Percentiles rank a stretch among this genome's conserved stretches.
Conservation (phyloP, 805 yeast species). For the Cyberlindnera bimundalis region DNA sequence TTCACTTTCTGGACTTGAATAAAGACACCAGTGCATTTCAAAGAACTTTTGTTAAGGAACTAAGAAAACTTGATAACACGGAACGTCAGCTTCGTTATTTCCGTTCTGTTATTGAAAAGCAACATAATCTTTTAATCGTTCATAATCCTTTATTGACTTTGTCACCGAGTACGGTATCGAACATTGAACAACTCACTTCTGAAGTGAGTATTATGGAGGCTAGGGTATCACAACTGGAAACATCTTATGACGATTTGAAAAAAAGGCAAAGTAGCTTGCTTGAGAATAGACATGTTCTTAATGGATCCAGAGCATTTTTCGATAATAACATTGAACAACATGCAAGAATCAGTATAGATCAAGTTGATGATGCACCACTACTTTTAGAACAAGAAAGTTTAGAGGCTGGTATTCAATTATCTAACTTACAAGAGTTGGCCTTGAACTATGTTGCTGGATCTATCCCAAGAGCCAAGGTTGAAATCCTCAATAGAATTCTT, state of each 20-base stretch:
- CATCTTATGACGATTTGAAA: constrained; percentile 62
- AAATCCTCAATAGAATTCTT: constrained; percentile 71
- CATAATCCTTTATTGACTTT: constrained; percentile 29
- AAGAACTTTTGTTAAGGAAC: constrained; percentile 85
- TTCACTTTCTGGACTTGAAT: constrained; percentile 90
- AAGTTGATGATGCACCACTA: constrained; percentile 37
- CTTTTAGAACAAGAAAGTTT: constrained; percentile 34
- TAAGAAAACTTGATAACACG: constrained; percentile 78
- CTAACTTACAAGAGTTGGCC: constrained; percentile 25
- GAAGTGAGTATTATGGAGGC: constrained; percentile 68
- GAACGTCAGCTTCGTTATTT: constrained; percentile 75
- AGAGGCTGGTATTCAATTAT: constrained; percentile 33
- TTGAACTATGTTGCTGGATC: constrained; percentile 61
- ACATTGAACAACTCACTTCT: constrained; percentile 61
- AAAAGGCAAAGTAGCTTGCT: constrained; percentile 59
- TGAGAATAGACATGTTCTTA: constrained; percentile 66
- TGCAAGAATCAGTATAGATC: constrained; percentile 34
- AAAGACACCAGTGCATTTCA: constrained; percentile 79
- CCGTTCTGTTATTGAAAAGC: constrained; percentile 47
- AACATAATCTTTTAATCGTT: constrained; percentile 36
- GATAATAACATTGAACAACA: constrained; percentile 33
- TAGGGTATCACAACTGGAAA: constrained; percentile 67
- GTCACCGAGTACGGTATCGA: constrained; percentile 36
- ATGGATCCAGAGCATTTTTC: constrained; percentile 47
- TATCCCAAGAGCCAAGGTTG: constrained; percentile 65